Evolutionary conservation across 2,329 filamentous ascomycete species (phyloP).

Genomic region (Furcasterigmium furcatum): DNA sequence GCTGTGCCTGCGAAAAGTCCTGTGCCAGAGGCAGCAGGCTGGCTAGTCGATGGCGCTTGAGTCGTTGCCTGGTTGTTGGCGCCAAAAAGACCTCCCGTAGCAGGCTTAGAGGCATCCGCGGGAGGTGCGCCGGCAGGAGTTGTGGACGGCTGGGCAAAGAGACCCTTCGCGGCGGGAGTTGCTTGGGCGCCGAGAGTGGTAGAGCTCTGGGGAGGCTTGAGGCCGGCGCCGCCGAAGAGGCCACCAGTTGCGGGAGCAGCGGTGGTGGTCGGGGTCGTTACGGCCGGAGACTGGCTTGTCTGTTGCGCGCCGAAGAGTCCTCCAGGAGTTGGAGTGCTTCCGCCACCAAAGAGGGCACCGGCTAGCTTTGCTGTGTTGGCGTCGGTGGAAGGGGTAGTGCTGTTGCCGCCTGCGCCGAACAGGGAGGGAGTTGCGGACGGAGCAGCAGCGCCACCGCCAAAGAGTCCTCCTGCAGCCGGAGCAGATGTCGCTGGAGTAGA

Average conservation of each 20-base stretch:
- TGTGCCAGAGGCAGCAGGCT: conserved; percentile 14
- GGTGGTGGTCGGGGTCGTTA: conserved; percentile 13
- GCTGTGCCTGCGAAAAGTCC: too few species aligned
- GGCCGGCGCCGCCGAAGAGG: conserved; percentile 6
- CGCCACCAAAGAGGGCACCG: conserved; percentile 13
- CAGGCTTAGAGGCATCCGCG: conserved; percentile 24
- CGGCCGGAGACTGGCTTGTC: conserved; percentile 15
- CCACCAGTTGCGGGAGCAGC: conserved; percentile 15
- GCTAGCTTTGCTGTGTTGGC: conserved; percentile 19
- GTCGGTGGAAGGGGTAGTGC: conserved; percentile 8
- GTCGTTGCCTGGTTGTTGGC: conserved; percentile 5
- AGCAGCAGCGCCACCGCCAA: neutral
- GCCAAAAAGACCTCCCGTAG: conserved; percentile 26
- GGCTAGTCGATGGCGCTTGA: conserved; percentile 14
- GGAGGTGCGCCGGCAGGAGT: conserved; percentile 56
- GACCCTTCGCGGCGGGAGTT: conserved; percentile 43
- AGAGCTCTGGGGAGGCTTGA: conserved; percentile 7
- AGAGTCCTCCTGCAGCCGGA: conserved; percentile 12
- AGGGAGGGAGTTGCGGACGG: conserved; percentile 2
- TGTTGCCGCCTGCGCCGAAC: conserved; percentile 6
- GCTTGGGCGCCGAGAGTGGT: conserved; percentile 21
- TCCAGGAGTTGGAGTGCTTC: conserved; percentile 18
- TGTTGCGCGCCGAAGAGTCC: conserved; percentile 20
- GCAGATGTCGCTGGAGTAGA: conserved; percentile 12
- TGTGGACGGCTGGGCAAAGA: conserved; percentile 46